Conservation (phyloP, 352 stramenopile species). For the Plasmopara viticola region DNA sequence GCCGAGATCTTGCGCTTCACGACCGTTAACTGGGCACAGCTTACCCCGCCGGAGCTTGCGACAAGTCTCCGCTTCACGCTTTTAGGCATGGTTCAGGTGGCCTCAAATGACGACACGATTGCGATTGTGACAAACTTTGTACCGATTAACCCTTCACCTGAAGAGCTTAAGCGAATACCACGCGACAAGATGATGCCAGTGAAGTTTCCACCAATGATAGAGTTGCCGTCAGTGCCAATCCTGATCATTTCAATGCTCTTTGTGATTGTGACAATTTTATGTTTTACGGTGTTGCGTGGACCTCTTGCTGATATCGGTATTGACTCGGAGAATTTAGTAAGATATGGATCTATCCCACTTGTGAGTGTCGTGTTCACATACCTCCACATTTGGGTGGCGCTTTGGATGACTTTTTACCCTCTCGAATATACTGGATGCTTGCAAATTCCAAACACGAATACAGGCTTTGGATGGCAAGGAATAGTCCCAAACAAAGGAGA, state of each 20-base stretch:
- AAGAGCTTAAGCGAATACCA: constrained; percentile 15
- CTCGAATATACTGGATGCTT: constrained; percentile 90
- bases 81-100: constrained; percentile 81
- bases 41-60: constrained; percentile 57
- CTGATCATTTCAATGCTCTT: constrained; percentile 44
- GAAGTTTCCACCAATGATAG: constrained; percentile 79
- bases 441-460: constrained; percentile 84
- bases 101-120: constrained; percentile 46
- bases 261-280: constrained; percentile 47
- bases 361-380: constrained; percentile 91
- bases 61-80: constrained; percentile 81
- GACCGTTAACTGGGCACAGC: constrained; percentile 44
- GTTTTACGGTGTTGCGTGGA: constrained; percentile 69
- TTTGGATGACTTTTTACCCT: constrained; percentile 98
- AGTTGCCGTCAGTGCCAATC: constrained; percentile 59
- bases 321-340: constrained; percentile 56
- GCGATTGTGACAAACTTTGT: constrained; percentile 80
- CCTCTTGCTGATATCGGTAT: constrained; percentile 48
- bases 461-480: constrained; percentile 94
- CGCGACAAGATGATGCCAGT: constrained; percentile 31
- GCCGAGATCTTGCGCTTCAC: constrained; percentile 65
- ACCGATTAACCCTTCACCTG: constrained; percentile 24
- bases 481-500: constrained; percentile 96
- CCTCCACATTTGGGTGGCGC: constrained; percentile 92
- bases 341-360: constrained; percentile 78